Conservation (phyloP, 352 stramenopile species). For the Phytophthora europaea region DNA sequence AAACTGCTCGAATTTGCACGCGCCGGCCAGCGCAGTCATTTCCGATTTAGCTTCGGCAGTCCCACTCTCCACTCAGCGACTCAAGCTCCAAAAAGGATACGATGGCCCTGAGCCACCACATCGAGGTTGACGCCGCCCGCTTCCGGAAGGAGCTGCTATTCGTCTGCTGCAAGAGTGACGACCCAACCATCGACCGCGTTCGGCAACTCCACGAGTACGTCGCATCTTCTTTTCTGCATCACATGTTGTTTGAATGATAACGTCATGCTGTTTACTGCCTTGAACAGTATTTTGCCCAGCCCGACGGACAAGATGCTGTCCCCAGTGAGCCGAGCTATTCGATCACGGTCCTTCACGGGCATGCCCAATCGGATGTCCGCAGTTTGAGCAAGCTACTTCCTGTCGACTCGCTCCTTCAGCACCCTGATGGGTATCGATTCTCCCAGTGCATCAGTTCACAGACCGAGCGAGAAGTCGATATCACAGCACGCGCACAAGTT, state of each 20-base stretch:
- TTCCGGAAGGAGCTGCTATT: constrained; percentile 46
- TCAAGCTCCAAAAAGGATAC: constrained; percentile 15
- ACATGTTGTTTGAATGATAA: not conserved
- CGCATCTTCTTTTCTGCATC: not conserved
- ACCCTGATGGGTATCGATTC: not conserved
- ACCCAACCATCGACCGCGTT: constrained; percentile 32
- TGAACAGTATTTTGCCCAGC: constrained; percentile 61
- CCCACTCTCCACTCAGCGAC: constrained; percentile 13
- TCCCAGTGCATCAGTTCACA: not conserved
- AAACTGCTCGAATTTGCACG: constrained; percentile 19
- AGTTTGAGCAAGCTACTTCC: constrained; percentile 17
- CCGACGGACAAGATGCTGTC: constrained; percentile 79
- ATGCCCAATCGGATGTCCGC: constrained; percentile 19
- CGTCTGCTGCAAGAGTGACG: constrained; percentile 44
- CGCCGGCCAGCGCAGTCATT: constrained; percentile 8
- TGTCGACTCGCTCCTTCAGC: constrained; percentile 13
- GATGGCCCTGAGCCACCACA: constrained; percentile 29
- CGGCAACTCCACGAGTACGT: constrained; percentile 47
- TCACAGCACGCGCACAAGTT: not conserved
- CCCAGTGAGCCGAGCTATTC: constrained; percentile 62
- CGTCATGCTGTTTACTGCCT: too few relatives aligned
- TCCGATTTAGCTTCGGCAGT: constrained; percentile 12
- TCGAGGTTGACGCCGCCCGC: constrained; percentile 27
- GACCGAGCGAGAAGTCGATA: not conserved
- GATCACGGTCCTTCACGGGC: constrained; percentile 26